Base-by-base conservation (phyloP, 768 basidiomycete genomes). In the Hydnum rufescens region DNA sequence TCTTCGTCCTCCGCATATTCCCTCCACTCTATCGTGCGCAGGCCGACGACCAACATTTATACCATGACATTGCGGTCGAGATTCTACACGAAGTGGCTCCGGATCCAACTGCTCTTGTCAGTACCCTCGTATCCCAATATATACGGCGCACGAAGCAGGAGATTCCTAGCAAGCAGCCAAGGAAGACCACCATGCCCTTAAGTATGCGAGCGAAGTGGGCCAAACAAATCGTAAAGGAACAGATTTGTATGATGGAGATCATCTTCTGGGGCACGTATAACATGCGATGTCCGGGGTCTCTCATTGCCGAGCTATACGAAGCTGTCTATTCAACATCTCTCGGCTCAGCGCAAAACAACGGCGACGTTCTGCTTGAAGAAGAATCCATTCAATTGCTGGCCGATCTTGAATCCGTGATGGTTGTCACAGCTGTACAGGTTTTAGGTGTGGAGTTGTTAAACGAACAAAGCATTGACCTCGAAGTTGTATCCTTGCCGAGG, bases 211-310 rank as follows among this genome's bases (percentile, higher is more conserved):
- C 77, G n/a, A 64, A 66, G 36, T 82, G 78, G 75, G 80, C 74
- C 34, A 83, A 81, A 66, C 80, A 87, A 63, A 80, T 76, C 59
- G 61, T 73, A 30, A 75, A 74, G 59, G 80, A 90, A 60, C 92
- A 93, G 62, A 67, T 88, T 39, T 77, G 78, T 6, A 61, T 89
- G 42, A 67, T 95, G 48, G 87, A 95, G 58, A 75, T 92, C 31
- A 69, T 95, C 43, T 96, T 95, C 64, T 86, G 85, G 76, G 73
- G 78, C 3, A 80, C 89, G 74, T 92, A 82, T 78, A 77, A 74
- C 8, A 79, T 76, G 53, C 74, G 75, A 6, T 64, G 78, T 0
- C 80, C 83, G 58, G 72, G 69, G 32, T 83, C 80, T 2, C 66
- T 72, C 3, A 60, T 82, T 53, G 78, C 86, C 28, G 69, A 68